Evolutionary conservation across 2,329 filamentous ascomycete genomes (phyloP), one percentile per base, ranked within the genome.

Genomic region (Xylariaceae sp.): DNA sequence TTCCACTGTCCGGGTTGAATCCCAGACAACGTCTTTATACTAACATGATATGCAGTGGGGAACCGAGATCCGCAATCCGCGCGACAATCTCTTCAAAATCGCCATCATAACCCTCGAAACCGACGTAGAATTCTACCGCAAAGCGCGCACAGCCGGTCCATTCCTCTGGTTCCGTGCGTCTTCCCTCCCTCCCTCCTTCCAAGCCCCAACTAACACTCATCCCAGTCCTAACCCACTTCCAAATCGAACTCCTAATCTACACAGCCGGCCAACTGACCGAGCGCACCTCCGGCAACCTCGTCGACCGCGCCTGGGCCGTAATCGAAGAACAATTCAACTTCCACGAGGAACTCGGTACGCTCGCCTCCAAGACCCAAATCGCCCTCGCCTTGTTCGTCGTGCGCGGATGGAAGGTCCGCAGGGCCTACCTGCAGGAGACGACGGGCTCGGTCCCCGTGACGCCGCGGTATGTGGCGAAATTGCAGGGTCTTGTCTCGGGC

Each of bases 1-100:
- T 30, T 17, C 13, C 37, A 39, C 37, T 17, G 23, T 23, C 44
- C 8, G 13, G 45, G 11, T 17, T 50, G 9, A 30, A 23, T 50
- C 17, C 15, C 6, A n/a, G 15, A 49, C 30, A 35, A 51, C 13
- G n/a, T 50, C 5, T 23, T 47, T 13, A 5, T 59, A 47, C 60
- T 64, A 30, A 30, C 23, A 51, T 30, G 2, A 10, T 2, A 17
- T 52, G 51, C 11, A 82, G 64, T 80, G 76, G 72, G 77, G 76
- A 7, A 77, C 74, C 1, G 81, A 84, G 64, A 75, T 82, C 7
- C 74, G 76, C 39, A 76, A 74, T 17, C 71, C 75, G 17, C 77
- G 78, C 51, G 82, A 85, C 66, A 81, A 82, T 56, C 71, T 84
- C 6, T 85, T 85, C 74, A 80, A 80, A 65, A 73, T 84, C 11